phyloP scores from a whole-genome alignment of 2,329 filamentous ascomycete genomes.

The Piedraia hortae region DNA sequence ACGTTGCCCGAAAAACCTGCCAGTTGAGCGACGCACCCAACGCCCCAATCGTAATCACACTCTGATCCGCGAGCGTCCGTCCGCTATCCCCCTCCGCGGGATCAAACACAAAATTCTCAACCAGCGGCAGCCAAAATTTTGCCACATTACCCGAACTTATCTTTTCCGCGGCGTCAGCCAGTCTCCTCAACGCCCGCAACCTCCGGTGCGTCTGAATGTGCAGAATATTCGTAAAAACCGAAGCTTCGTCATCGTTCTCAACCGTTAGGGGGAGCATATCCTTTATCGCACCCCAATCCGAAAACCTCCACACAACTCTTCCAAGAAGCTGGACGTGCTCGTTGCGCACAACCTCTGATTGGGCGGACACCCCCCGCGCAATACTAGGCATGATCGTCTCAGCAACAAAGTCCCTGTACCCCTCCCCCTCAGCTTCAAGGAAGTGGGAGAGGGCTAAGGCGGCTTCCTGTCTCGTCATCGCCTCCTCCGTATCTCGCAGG shows the following conservation, averaged over 20 bases:
- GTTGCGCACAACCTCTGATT: constrained; percentile 57
- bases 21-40: constrained; percentile 58
- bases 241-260: constrained; percentile 46
- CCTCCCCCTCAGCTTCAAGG: constrained; percentile 29
- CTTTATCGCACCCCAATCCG: constrained; percentile 39
- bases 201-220: constrained; percentile 74
- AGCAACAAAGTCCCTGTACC: constrained; percentile 27
- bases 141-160: constrained; percentile 54
- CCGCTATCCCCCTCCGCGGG: constrained; percentile 48
- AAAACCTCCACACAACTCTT: constrained; percentile 43
- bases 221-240: constrained; percentile 80
- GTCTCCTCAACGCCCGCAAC: constrained; percentile 51
- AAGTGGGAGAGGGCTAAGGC: constrained; percentile 57
- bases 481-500: constrained; percentile 63
- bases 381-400: constrained; percentile 46
- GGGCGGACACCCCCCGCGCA: constrained; percentile 42
- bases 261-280: constrained; percentile 48
- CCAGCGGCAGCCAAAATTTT: constrained; percentile 65
- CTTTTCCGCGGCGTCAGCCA: constrained; percentile 39
- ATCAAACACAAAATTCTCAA: constrained; percentile 86
- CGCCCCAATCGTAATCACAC: constrained; percentile 50
- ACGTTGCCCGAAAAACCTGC: constrained; percentile 64
- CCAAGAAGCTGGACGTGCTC: constrained; percentile 63
- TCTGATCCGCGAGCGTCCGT: constrained; percentile 63
- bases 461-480: constrained; percentile 60